These are phyloP conservation scores for Deinandra increscens DNA, from an alignment of 129 eudicot genomes.

Conservation along the genomic window DNA sequence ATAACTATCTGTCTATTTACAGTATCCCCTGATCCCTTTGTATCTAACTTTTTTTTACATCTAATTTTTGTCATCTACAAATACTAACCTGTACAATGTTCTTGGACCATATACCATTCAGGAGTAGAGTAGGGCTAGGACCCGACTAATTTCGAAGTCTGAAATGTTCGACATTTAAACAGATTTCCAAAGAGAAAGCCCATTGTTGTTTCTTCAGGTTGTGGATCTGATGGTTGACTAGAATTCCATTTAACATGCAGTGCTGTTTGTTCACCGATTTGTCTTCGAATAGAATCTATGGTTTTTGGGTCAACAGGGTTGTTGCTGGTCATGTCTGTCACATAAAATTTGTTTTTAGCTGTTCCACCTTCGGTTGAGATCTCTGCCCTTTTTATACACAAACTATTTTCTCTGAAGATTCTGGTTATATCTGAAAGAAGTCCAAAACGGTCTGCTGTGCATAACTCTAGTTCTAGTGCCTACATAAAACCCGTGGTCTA, in stretches of 20 bases:
- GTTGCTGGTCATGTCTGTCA: constrained; percentile 76
- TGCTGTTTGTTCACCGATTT: constrained; percentile 58
- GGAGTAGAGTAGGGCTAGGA: constrained; percentile 18
- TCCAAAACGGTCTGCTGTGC: constrained; percentile 77
- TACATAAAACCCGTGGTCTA: constrained; percentile 18
- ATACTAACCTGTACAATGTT: constrained; percentile 15
- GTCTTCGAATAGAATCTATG: constrained; percentile 58
- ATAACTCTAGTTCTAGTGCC: constrained; percentile 76
- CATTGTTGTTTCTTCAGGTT: constrained; percentile 53
- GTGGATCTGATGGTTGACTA: constrained; percentile 41
- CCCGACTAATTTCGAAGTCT: constrained; percentile 36
- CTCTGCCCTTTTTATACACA: constrained; percentile 82
- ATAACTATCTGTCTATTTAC: not conserved
- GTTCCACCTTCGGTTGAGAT: constrained; percentile 74
- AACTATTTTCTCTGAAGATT: constrained; percentile 76
- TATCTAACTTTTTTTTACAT: not conserved
- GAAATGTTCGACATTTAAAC: constrained; percentile 48
- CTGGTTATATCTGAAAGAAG: constrained; percentile 94
- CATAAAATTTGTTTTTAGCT: constrained; percentile 75
- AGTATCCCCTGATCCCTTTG: constrained; percentile 16
- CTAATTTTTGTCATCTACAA: constrained; percentile 2
- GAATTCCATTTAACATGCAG: constrained; percentile 62
- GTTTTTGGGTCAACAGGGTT: constrained; percentile 66
- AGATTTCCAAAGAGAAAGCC: constrained; percentile 69
- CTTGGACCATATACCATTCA: not conserved